These are phyloP conservation scores for Penicilliopsis zonata DNA, from an alignment of 495 filamentous ascomycete species.

Conservation along the genomic window DNA sequence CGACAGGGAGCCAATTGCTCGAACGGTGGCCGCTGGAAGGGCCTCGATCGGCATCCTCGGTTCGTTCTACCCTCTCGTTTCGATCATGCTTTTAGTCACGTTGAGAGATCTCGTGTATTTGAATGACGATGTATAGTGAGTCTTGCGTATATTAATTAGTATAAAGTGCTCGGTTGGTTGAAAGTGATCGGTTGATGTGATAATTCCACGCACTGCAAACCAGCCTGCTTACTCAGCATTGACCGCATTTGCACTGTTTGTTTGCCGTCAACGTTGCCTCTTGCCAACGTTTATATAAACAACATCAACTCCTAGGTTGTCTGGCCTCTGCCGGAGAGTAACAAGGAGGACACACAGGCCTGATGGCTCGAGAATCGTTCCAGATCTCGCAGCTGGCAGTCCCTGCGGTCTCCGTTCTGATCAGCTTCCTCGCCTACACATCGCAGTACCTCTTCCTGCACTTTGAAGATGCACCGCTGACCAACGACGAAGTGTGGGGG, in stretches of 20 bases:
- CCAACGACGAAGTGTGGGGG: conserved; percentile 42
- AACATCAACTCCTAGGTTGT: too few relatives aligned
- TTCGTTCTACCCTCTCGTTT: conserved; percentile 1
- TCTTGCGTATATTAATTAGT: too few relatives aligned
- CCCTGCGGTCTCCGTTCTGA: conserved; percentile 52
- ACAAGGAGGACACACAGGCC: conserved; percentile 1
- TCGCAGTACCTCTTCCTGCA: conserved; percentile 75
- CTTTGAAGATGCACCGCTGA: conserved; percentile 57
- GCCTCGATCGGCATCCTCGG: conserved; percentile 49
- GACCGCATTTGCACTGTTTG: too few relatives aligned
- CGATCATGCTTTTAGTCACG: too few relatives aligned
- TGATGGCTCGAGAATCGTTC: conserved; percentile 16
- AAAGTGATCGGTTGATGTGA: background rate
- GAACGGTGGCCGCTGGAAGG: conserved; percentile 53
- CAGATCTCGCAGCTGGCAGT: conserved; percentile 40
- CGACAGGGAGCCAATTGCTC: conserved; percentile 60
- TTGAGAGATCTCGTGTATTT: too few relatives aligned
- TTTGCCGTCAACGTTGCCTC: too few relatives aligned
- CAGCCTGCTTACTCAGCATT: too few relatives aligned
- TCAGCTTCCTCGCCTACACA: conserved; percentile 69
- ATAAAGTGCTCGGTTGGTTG: too few relatives aligned
- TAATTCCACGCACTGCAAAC: background rate
- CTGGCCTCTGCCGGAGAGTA: too few relatives aligned
- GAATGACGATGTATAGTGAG: too few relatives aligned
- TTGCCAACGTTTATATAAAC: too few relatives aligned